Evolutionary conservation across 371 early-diverging fungal genomes (phyloP).

Genomic region (Mortierella sp.): DNA sequence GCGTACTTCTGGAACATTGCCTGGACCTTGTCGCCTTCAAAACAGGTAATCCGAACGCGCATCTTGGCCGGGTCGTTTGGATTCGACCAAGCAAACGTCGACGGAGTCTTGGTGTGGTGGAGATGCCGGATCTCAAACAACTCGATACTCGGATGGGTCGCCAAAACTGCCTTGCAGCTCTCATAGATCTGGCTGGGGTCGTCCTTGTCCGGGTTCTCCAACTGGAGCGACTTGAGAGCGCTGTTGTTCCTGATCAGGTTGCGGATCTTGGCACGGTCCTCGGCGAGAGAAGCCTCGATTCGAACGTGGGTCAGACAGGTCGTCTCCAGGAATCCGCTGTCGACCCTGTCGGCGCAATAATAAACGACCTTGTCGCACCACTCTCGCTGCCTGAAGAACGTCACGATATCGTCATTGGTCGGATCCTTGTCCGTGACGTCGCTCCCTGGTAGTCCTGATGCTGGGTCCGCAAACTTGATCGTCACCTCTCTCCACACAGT

Average conservation of each 20-base stretch:
- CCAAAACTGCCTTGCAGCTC: slow-evolving; percentile 35
- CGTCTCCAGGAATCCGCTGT: background rate
- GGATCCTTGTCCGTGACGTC: slow-evolving; percentile 26
- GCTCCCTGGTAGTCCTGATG: slow-evolving; percentile 6
- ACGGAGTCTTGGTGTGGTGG: slow-evolving; percentile 7
- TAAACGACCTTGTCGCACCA: slow-evolving; percentile 22
- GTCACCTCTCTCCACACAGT: slow-evolving; percentile 15
- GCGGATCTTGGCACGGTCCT: background rate
- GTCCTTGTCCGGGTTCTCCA: slow-evolving; percentile 23
- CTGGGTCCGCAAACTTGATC: slow-evolving; percentile 24
- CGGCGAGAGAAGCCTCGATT: background rate
- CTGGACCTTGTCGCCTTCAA: slow-evolving; percentile 35
- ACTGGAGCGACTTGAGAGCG: slow-evolving; percentile 18
- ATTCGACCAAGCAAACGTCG: slow-evolving; percentile 25
- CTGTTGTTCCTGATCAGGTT: slow-evolving; percentile 17
- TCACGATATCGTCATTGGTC: background rate
- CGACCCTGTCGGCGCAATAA: slow-evolving; percentile 5
- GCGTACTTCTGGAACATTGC: slow-evolving; percentile 45
- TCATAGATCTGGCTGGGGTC: slow-evolving; percentile 53
- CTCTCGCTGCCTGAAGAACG: slow-evolving; percentile 29
- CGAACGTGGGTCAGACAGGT: background rate
- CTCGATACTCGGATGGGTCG: slow-evolving; percentile 30
- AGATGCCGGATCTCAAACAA: slow-evolving; percentile 29
- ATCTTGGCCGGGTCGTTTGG: slow-evolving; percentile 33
- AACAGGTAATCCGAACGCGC: slow-evolving; percentile 19